Base-by-base conservation (phyloP, 169 alveolate genomes). In the Plasmodium fragile region DNA sequence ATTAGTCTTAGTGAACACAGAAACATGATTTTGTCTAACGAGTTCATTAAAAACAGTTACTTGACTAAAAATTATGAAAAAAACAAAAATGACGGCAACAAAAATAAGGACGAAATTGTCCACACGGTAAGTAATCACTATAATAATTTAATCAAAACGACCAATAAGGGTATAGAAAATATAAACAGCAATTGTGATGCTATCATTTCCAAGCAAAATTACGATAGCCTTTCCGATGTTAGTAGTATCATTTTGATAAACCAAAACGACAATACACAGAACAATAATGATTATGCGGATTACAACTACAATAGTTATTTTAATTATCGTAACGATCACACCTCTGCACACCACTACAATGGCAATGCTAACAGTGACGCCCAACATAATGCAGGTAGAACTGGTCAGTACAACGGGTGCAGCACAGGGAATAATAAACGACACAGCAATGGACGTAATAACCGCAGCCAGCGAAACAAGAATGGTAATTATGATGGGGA, bases 81-180 rank as follows among this genome's bases (percentile, higher is more conserved):
- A 22, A 72, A 1, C 10, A 43, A 5, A 36, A 77, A 13, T 41
- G 30, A 39, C 36, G 34, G 83, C 22, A 36, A 49, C 83, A 77
- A 71, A 41, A 71, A 41, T 71, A 72, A 34, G 32, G 81, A 72
- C 75, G 13, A 41, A 70, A 22, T 41, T 30, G 55, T 83, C 77
- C 70, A 83, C 70, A 83, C 71, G 73, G 28, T 85, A 52, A 85
- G 55, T 75, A 85, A 85, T n/a, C 93, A 85, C n/a, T 73, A 85
- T 75, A 85, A 73, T 16, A 85, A 85, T 55, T 73, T 85, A 85
- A 52, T 75, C 30, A 3, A n/a, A 85, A 41, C 78, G 41, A 49
- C 84, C 16, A 85, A 85, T 75, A 85, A 85, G 41, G 84, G 83
- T 7, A 73, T 75, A 32, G 79, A 85, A 85, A 85, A 85, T 53